Base-by-base conservation (phyloP, 805 yeast genomes). In the Candida coleopterorum region DNA sequence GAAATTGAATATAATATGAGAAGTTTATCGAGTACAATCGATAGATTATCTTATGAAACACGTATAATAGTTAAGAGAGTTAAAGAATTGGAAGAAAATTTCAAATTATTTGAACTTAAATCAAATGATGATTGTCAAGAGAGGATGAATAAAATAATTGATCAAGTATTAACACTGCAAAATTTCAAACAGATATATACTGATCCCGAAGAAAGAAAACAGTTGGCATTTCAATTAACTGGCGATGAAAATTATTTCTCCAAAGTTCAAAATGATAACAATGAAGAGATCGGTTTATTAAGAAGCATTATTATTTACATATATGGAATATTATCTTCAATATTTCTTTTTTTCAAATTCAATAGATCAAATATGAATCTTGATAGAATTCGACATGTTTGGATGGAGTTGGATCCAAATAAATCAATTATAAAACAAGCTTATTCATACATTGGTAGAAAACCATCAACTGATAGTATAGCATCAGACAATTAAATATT, bases 291-390 rank as follows among this genome's bases (percentile, higher is more conserved):
- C 10, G 39, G 48, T 12, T 14, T 49, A 4, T 35, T 63, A 14
- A 52, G 57, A 35, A 29, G 50, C 4, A 23, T 62, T 11, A 46
- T 56, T n/a, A 48, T 56, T 9, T 60, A 55, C 38, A n/a, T 60
- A 4, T 65, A 60, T 43, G 68, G 64, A 22, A 45, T 58, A 43
- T 39, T 65, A 21, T 40, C 45, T 24, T 51, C 50, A n/a, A 37
- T 64, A n/a, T 57, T 60, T 41, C 61, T 51, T 26, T 29, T 64
- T 9, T 59, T 65, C 45, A 55, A 58, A 32, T 62, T 67, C 42
- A 68, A 67, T 43, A 48, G 70, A 32, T 50, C 64, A 22, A 61
- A 57, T 26, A 67, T 67, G 72, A 66, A 67, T 45, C 49, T 65
- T 35, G 70, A 65, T 37, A 41, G 73, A 35, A 67, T 67, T 34